phyloP scores from a whole-genome alignment of 1,139 yeast genomes.

The Yamadazyma pseudoaaseri region DNA sequence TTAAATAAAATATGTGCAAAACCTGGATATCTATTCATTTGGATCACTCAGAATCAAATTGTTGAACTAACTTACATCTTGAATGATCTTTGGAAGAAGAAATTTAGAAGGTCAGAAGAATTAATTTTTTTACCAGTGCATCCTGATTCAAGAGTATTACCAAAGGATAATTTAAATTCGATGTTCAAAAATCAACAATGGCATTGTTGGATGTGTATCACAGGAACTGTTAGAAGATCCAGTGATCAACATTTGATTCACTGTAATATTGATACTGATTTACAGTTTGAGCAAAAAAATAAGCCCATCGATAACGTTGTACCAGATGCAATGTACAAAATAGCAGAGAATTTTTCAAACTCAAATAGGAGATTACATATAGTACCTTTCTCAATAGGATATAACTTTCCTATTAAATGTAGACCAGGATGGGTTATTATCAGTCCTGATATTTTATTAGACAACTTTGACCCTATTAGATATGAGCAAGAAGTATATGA shows the following conservation, averaged over 20 bases:
- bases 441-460: slow-evolving; percentile 77
- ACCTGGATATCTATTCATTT: slow-evolving; percentile 82
- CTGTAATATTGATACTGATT: slow-evolving; percentile 89
- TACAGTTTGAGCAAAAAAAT: slow-evolving; percentile 49
- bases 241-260: slow-evolving; percentile 83
- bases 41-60: slow-evolving; percentile 79
- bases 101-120: slow-evolving; percentile 87
- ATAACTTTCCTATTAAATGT: slow-evolving; percentile 59
- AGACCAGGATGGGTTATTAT: slow-evolving; percentile 91
- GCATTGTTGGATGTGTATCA: slow-evolving; percentile 98
- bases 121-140: slow-evolving; percentile 66
- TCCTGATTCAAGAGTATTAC: slow-evolving; percentile 59
- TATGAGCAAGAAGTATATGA: slow-evolving; percentile 34
- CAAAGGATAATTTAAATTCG: slow-evolving; percentile 24
- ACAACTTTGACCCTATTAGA: slow-evolving; percentile 54
- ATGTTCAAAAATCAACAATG: slow-evolving; percentile 58
- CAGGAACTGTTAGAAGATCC: slow-evolving; percentile 88
- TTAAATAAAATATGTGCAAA: slow-evolving; percentile 71
- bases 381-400: slow-evolving; percentile 68
- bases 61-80: slow-evolving; percentile 58
- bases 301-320: slow-evolving; percentile 35
- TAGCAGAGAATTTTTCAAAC: slow-evolving; percentile 88
- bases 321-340: slow-evolving; percentile 73
- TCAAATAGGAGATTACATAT: slow-evolving; percentile 82
- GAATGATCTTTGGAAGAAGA: slow-evolving; percentile 65